Evolutionary conservation across 139 green algal species (phyloP), one percentile per base, ranked within the genome.

Genomic region (Raphidocelis subcapitata): DNA sequence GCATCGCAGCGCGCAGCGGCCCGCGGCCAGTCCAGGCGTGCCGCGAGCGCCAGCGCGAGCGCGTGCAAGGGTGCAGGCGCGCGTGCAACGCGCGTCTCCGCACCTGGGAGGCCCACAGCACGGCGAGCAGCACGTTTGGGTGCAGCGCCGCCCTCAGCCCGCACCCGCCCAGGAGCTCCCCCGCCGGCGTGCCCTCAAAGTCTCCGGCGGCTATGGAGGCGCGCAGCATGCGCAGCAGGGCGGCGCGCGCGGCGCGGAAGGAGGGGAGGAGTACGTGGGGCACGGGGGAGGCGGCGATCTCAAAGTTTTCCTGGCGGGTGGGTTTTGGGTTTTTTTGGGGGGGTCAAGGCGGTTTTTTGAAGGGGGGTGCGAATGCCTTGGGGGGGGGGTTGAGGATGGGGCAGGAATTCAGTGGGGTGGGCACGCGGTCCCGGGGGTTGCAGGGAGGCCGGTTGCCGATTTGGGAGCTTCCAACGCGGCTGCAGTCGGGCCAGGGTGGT

Each of bases 61-160:
- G n/a, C n/a, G n/a, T n/a, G n/a, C n/a, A n/a, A n/a, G n/a, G n/a
- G n/a, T n/a, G n/a, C n/a, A n/a, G n/a, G n/a, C n/a, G n/a, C n/a
- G n/a, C n/a, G n/a, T 36, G 24, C 4, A 21, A 28, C 24, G 28
- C 57, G 14, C 26, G 1, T 1, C 59, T 18, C 0, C 23, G 14
- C 60, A 79, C 67, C 73, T 92, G 82, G 0, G 79, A 86, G 0
- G 90, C 90, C 90, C 90, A 95, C 59, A 95, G 46, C 12, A 95
- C 44, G 0, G 85, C 82, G 61, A 95, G 80, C 57, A 93, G 73
- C 63, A 94, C 73, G 78, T 95, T 86, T 5, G 89, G 89, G 5
- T 74, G 69, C 44, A 83, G 74, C 0, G 29, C 35, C 3, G 49
- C 20, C 0, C 60, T 62, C 44, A 94, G 72, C 24, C 76, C 82